Percentiles rank a stretch among this genome's conserved stretches.
phyloP scores from a whole-genome alignment of 1,139 yeast genomes.

The Scheffersomyces illinoinensis region DNA sequence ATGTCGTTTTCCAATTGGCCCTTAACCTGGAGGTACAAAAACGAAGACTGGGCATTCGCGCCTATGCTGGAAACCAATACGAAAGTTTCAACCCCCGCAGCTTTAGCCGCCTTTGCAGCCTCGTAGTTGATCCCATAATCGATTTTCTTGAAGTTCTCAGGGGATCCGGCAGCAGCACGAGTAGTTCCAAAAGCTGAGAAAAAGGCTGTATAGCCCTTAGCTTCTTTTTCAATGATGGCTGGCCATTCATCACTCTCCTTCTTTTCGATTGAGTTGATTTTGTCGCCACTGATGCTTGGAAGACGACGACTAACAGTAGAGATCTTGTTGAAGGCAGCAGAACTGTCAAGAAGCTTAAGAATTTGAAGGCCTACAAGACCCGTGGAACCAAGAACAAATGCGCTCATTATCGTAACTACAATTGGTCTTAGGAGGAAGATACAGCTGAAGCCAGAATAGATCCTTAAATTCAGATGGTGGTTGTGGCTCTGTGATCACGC shows the following conservation, averaged over 20 bases:
- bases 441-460: neutral
- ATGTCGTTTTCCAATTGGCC: slow-evolving; percentile 67
- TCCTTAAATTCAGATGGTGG: neutral
- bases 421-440: neutral
- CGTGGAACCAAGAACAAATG: slow-evolving; percentile 56
- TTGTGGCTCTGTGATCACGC: neutral
- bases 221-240: slow-evolving; percentile 17
- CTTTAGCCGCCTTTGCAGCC: slow-evolving; percentile 70
- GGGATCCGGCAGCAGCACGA: slow-evolving; percentile 65
- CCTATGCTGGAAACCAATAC: slow-evolving; percentile 64
- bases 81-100: slow-evolving; percentile 60
- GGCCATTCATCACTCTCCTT: slow-evolving; percentile 46
- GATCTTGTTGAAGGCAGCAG: slow-evolving; percentile 31
- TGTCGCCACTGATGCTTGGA: slow-evolving; percentile 19
- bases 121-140: slow-evolving; percentile 70
- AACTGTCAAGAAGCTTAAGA: slow-evolving; percentile 35
- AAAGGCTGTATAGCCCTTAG: slow-evolving; percentile 28
- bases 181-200: slow-evolving; percentile 80
- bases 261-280: slow-evolving; percentile 34
- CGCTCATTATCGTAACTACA: slow-evolving; percentile 15
- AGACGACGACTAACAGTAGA: slow-evolving; percentile 49
- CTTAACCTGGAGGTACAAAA: slow-evolving; percentile 57
- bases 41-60: slow-evolving; percentile 53
- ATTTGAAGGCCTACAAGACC: slow-evolving; percentile 59
- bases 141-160: slow-evolving; percentile 61